A percentile compares a stretch with the other conserved stretches of the same genome.
Evolutionary conservation across 2,329 filamentous ascomycete species (phyloP).

Genomic region (Botrytis paeoniae): DNA sequence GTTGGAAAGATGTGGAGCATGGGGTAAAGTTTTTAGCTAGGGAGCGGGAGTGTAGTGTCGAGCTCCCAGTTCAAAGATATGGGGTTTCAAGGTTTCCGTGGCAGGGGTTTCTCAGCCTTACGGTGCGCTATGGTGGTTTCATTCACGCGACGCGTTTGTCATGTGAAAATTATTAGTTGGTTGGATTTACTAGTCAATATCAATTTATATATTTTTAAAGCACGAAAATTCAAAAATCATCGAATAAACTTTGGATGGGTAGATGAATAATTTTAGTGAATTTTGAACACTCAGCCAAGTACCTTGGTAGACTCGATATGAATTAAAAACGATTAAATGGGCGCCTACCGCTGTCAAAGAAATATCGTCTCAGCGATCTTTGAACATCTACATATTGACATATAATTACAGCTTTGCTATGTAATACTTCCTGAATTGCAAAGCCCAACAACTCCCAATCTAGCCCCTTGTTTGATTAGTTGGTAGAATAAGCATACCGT

Average conservation of each 20-base stretch:
- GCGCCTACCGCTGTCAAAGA: background rate
- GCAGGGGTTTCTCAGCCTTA: slow-evolving; percentile 15
- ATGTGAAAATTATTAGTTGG: background rate
- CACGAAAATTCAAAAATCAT: background rate
- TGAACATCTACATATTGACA: background rate
- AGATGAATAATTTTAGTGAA: too few relatives aligned
- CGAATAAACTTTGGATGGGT: background rate
- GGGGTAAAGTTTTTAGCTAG: slow-evolving; percentile 16
- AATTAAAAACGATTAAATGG: background rate
- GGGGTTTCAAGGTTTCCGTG: background rate
- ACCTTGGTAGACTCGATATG: background rate
- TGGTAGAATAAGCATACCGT: background rate
- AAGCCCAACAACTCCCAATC: too few relatives aligned
- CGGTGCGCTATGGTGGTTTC: background rate
- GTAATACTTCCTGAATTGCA: background rate
- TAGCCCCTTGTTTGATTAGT: background rate
- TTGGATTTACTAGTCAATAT: background rate
- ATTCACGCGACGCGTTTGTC: background rate
- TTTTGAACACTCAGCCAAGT: background rate
- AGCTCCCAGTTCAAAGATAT: slow-evolving; percentile 20
- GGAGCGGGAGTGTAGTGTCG: slow-evolving; percentile 1
- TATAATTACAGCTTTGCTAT: background rate
- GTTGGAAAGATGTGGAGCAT: slow-evolving; percentile 11
- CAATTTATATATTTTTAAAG: background rate
- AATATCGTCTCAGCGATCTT: background rate